These are phyloP conservation scores for Phytopythium boreale DNA, from an alignment of 352 stramenopile species.

Conservation along the genomic window DNA sequence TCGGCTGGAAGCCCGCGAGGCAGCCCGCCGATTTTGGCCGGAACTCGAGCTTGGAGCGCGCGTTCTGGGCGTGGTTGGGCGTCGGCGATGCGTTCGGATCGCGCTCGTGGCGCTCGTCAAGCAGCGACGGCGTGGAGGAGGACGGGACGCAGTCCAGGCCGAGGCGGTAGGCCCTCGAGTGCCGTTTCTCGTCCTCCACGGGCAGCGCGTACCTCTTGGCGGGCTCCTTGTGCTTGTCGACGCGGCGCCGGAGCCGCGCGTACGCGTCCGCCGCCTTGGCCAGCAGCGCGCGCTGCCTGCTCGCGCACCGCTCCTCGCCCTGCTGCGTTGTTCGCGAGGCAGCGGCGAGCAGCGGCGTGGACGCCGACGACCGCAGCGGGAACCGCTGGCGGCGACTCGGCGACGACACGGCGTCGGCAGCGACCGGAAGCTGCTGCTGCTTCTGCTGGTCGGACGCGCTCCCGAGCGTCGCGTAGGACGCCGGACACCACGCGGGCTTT, in stretches of 20 bases:
- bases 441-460: background rate
- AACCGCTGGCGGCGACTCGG: slow-evolving; percentile 22
- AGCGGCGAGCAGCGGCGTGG: background rate
- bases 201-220: slow-evolving; percentile 45
- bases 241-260: slow-evolving; percentile 20
- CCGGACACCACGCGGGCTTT: slow-evolving; percentile 34
- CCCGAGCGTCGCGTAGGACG: slow-evolving; percentile 19
- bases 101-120: background rate
- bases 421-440: background rate
- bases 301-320: slow-evolving; percentile 26
- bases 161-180: slow-evolving; percentile 47
- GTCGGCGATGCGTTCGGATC: background rate
- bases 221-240: slow-evolving; percentile 37
- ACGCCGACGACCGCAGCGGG: slow-evolving; percentile 13
- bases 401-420: slow-evolving; percentile 8
- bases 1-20: slow-evolving; percentile 17
- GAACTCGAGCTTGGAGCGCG: slow-evolving; percentile 17
- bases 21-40: slow-evolving; percentile 35
- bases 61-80: background rate
- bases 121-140: slow-evolving; percentile 8
- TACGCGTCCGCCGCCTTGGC: slow-evolving; percentile 26
- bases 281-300: slow-evolving; percentile 27
- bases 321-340: too few relatives aligned
- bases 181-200: slow-evolving; percentile 30
- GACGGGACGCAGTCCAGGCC: slow-evolving; percentile 42